Evolutionary conservation across 441 rosid genomes (phyloP).

Genomic region (Gossypium schwendimanii): DNA sequence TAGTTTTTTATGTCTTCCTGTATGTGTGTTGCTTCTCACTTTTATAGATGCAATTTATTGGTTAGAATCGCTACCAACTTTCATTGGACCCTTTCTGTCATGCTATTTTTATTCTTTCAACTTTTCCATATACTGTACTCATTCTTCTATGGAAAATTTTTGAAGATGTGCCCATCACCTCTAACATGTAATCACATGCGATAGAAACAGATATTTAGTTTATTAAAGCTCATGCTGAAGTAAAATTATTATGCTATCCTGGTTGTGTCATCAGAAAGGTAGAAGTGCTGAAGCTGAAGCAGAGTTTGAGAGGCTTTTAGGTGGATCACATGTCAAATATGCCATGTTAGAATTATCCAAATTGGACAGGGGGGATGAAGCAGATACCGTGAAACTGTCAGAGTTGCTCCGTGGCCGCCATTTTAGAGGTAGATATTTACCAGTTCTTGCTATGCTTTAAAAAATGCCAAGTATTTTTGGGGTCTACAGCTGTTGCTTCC

Average conservation of each 20-base stretch:
- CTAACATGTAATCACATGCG: background rate
- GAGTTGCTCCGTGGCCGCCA: constrained; percentile 74
- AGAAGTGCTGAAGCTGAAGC: constrained; percentile 74
- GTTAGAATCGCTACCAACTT: background rate
- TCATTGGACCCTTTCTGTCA: background rate
- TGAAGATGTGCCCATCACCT: background rate
- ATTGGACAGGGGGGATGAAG: constrained; percentile 60
- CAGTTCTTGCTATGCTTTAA: background rate
- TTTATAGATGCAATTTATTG: background rate
- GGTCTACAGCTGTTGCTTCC: constrained; percentile 7
- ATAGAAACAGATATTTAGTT: background rate
- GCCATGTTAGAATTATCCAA: constrained; percentile 75
- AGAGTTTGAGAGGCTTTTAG: constrained; percentile 76
- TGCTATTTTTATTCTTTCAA: background rate
- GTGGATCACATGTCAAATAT: constrained; percentile 62
- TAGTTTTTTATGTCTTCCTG: background rate
- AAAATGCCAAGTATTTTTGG: constrained; percentile 6
- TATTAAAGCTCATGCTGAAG: constrained; percentile 9
- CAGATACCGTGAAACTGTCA: constrained; percentile 50
- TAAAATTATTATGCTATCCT: constrained; percentile 11
- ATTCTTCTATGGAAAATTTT: background rate
- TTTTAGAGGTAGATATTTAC: constrained; percentile 56
- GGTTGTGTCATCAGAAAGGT: constrained; percentile 59
- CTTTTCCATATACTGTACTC: background rate
- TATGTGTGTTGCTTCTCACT: background rate